These are phyloP conservation scores for Brassica balearica DNA, from an alignment of 441 rosid species.

Conservation along the genomic window DNA sequence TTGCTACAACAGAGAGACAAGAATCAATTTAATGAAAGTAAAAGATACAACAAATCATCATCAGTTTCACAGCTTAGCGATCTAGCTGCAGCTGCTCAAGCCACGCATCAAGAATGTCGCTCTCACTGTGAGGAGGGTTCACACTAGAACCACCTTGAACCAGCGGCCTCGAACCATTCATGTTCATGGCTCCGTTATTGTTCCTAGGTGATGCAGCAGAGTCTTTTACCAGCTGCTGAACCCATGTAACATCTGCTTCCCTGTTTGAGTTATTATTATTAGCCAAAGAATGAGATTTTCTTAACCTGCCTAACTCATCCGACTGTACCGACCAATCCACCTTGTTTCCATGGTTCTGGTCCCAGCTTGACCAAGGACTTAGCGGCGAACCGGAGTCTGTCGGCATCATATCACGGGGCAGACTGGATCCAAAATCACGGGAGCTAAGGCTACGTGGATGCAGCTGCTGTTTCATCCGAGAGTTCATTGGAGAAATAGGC, in stretches of 20 bases:
- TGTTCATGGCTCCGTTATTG: conserved; percentile 49
- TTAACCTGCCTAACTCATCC: conserved; percentile 58
- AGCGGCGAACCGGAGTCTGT: conserved; percentile 55
- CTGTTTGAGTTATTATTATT: conserved; percentile 49
- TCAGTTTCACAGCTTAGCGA: conserved; percentile 53
- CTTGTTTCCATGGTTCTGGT: conserved; percentile 57
- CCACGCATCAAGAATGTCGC: conserved; percentile 70
- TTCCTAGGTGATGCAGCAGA: conserved; percentile 59
- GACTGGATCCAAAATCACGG: conserved; percentile 66
- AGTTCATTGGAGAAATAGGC: conserved; percentile 67
- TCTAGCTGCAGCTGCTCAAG: conserved; percentile 54
- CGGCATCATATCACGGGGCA: conserved; percentile 40
- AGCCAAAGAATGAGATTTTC: conserved; percentile 66
- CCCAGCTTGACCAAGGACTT: conserved; percentile 73
- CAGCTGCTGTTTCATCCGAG: conserved; percentile 60
- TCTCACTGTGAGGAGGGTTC: conserved; percentile 53
- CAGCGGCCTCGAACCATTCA: conserved; percentile 41
- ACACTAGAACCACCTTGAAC: conserved; percentile 50
- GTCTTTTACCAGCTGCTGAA: conserved; percentile 65
- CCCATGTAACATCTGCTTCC: conserved; percentile 73
- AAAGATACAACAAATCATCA: conserved; percentile 36
- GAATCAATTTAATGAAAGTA: conserved; percentile 39
- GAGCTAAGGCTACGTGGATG: conserved; percentile 68
- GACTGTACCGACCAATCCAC: conserved; percentile 72
- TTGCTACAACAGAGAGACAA: conserved; percentile 41